phyloP scores from a whole-genome alignment of 2,329 filamentous ascomycete genomes.

The Trichoderma atrobrunneum region DNA sequence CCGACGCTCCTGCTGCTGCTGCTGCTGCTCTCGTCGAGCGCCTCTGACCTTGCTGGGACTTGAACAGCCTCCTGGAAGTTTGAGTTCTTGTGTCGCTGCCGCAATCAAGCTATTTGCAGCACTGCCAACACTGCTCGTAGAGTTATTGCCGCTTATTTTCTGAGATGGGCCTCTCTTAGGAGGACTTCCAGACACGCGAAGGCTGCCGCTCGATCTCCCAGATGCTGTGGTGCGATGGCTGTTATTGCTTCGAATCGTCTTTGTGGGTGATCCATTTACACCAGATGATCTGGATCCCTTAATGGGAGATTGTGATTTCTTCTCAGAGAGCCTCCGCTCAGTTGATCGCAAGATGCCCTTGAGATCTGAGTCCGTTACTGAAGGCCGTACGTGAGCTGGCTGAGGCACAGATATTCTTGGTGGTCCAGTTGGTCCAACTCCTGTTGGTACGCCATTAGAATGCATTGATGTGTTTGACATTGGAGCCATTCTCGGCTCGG shows the following conservation, averaged over 20 bases:
- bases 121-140: slow-evolving; percentile 35
- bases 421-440: neutral
- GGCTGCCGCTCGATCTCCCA: slow-evolving; percentile 20
- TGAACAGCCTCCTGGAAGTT: slow-evolving; percentile 37
- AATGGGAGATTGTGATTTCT: slow-evolving; percentile 31
- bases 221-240: slow-evolving; percentile 16
- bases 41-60: slow-evolving; percentile 44
- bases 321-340: slow-evolving; percentile 47
- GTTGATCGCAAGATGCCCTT: slow-evolving; percentile 52
- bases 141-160: slow-evolving; percentile 26
- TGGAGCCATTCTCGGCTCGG: neutral
- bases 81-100: slow-evolving; percentile 35
- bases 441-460: slow-evolving; percentile 10
- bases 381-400: slow-evolving; percentile 25
- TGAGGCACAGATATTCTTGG: slow-evolving; percentile 17
- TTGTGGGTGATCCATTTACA: slow-evolving; percentile 26
- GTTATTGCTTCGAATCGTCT: slow-evolving; percentile 16
- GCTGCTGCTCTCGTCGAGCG: slow-evolving; percentile 27
- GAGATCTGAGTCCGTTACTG: slow-evolving; percentile 46
- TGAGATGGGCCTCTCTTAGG: slow-evolving; percentile 28
- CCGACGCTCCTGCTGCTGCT: slow-evolving; percentile 1
- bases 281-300: slow-evolving; percentile 29
- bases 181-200: slow-evolving; percentile 28
- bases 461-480: neutral
- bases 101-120: slow-evolving; percentile 42